Percentiles rank a stretch among this genome's conserved stretches.
These are phyloP conservation scores for Sclerotinia borealis DNA, from an alignment of 2,329 filamentous ascomycete genomes.

Conservation along the genomic window DNA sequence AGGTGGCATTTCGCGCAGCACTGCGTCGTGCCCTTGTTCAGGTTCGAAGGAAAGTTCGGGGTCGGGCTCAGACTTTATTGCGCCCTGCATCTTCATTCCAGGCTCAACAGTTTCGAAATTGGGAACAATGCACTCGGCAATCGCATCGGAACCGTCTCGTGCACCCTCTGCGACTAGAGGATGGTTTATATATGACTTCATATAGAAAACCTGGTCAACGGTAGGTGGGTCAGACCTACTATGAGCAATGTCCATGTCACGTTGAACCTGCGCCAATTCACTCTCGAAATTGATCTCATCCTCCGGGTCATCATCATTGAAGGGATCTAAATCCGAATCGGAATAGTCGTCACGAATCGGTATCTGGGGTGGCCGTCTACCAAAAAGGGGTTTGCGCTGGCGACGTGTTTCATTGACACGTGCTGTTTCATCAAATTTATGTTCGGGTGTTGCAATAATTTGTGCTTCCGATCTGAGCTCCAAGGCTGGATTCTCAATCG, in stretches of 20 bases:
- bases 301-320: constrained; percentile 27
- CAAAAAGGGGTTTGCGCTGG: constrained; percentile 19
- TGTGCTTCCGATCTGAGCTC: neutral
- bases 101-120: neutral
- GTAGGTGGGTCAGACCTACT: constrained; percentile 22
- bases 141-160: neutral
- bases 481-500: neutral
- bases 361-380: constrained; percentile 17
- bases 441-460: neutral
- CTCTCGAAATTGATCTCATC: constrained; percentile 30
- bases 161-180: constrained; percentile 4
- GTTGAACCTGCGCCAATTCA: constrained; percentile 27
- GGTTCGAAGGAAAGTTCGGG: neutral
- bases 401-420: neutral
- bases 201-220: constrained; percentile 11
- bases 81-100: neutral
- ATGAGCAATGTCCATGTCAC: constrained; percentile 18
- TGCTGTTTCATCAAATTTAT: neutral
- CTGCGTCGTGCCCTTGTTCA: neutral
- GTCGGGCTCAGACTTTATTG: too few species aligned
- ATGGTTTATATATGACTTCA: constrained; percentile 19
- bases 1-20: too few species aligned
- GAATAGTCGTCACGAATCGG: constrained; percentile 16
- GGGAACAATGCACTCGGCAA: neutral
- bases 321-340: constrained; percentile 30